These are phyloP conservation scores for Salvia rosmarinus DNA, from an alignment of 257 asterid species.

Conservation along the genomic window DNA sequence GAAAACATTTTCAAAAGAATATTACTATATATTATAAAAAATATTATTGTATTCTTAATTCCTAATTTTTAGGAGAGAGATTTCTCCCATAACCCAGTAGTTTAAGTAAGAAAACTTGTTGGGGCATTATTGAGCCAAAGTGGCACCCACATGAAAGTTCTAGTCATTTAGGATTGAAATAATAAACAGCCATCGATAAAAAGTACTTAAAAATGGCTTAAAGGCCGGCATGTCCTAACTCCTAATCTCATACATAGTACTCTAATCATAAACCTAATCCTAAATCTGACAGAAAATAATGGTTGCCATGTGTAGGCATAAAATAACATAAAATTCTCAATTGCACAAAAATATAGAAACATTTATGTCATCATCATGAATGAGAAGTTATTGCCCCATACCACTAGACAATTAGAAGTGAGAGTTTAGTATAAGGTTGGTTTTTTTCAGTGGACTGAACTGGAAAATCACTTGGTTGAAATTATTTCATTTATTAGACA, in stretches of 20 bases:
- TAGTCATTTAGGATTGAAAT: slow-evolving; percentile 7
- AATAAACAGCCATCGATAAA: neutral
- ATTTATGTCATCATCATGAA: slow-evolving; percentile 38
- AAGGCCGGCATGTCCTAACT: slow-evolving; percentile 27
- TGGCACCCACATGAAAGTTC: neutral
- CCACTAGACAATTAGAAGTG: slow-evolving; percentile 38
- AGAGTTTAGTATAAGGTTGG: neutral
- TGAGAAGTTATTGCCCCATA: slow-evolving; percentile 47
- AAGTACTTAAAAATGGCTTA: slow-evolving; percentile 3
- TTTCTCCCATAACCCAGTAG: no score
- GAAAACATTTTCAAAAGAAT: no score
- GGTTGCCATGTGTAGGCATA: slow-evolving; percentile 44
- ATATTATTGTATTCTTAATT: no score
- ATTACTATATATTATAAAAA: no score
- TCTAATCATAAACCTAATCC: slow-evolving; percentile 48
- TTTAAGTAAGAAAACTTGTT: no score
- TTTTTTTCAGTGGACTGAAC: slow-evolving; percentile 9
- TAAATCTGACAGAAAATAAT: slow-evolving; percentile 39
- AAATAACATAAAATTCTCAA: slow-evolving; percentile 9
- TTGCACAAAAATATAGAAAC: slow-evolving; percentile 27
- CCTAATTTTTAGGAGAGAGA: no score
- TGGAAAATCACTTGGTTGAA: slow-evolving; percentile 17
- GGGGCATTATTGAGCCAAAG: slow-evolving; percentile 25
- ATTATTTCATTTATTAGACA: neutral
- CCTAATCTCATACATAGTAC: slow-evolving; percentile 24